Percentiles rank a stretch among this genome's conserved stretches.
phyloP scores from a whole-genome alignment of 306 rosid species.

The Prunus salicina region DNA sequence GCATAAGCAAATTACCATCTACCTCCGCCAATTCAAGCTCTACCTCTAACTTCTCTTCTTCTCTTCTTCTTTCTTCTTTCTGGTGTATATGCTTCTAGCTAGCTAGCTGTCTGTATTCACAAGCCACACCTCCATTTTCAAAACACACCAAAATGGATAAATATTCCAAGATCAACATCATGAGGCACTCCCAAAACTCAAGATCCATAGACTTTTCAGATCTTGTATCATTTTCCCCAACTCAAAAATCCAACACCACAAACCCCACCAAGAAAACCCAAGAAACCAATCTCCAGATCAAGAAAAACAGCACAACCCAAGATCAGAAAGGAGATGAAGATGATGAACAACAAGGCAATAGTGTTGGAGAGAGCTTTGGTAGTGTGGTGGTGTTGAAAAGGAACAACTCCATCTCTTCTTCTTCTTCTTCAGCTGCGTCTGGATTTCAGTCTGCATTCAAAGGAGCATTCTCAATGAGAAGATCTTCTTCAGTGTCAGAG shows the following conservation, averaged over 20 bases:
- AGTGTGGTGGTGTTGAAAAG: slow-evolving; percentile 24
- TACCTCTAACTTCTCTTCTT: neutral
- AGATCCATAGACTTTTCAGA: slow-evolving; percentile 58
- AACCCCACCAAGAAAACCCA: neutral
- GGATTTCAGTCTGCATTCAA: slow-evolving; percentile 51
- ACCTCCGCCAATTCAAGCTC: neutral
- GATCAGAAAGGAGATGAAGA: slow-evolving; percentile 2
- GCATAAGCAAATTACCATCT: neutral
- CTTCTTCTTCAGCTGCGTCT: slow-evolving; percentile 21
- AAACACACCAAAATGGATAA: slow-evolving; percentile 31
- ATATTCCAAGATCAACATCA: slow-evolving; percentile 47
- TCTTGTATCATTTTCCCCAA: slow-evolving; percentile 28
- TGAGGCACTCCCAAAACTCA: slow-evolving; percentile 29
- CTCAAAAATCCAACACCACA: slow-evolving; percentile 4
- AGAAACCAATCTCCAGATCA: neutral
- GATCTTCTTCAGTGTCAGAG: slow-evolving; percentile 77
- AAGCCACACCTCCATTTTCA: neutral
- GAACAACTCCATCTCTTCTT: slow-evolving; percentile 38
- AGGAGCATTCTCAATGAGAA: slow-evolving; percentile 52
- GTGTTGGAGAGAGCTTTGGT: slow-evolving; percentile 11
- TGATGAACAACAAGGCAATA: slow-evolving; percentile 18
- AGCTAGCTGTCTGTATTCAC: neutral
- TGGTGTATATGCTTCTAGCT: too few species aligned
- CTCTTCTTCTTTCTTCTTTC: neutral
- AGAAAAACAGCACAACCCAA: neutral